These are phyloP conservation scores for Ustilago sp. DNA, from an alignment of 1,284 basidiomycete genomes.

Conservation along the genomic window DNA sequence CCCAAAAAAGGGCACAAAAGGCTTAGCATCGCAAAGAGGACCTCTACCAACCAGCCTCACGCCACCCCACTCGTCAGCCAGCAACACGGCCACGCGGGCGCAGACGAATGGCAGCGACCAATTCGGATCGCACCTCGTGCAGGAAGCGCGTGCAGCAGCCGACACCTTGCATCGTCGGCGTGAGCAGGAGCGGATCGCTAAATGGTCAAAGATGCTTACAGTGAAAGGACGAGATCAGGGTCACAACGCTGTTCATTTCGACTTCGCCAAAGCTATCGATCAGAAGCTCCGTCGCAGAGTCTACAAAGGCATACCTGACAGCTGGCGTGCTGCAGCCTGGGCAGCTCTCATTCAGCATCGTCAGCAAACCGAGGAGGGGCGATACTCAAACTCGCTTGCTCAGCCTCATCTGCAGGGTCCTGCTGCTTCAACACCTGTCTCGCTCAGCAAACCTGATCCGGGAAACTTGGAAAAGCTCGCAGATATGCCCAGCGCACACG, in stretches of 20 bases:
- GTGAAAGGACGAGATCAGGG: slow-evolving; percentile 50
- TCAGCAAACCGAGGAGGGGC: slow-evolving; percentile 73
- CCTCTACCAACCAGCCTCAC: slow-evolving; percentile 13
- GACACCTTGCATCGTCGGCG: slow-evolving; percentile 31
- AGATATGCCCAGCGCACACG: slow-evolving; percentile 79
- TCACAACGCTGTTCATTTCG: slow-evolving; percentile 35
- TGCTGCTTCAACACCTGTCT: slow-evolving; percentile 3
- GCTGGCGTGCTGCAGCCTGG: slow-evolving; percentile 95
- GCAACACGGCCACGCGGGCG: not conserved
- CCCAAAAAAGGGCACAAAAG: slow-evolving; percentile 26
- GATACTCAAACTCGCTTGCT: slow-evolving; percentile 22
- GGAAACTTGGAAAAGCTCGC: slow-evolving; percentile 18
- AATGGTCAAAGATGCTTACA: slow-evolving; percentile 58
- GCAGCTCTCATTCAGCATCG: slow-evolving; percentile 74
- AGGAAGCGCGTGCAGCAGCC: slow-evolving; percentile 29
- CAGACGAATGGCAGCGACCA: slow-evolving; percentile 12
- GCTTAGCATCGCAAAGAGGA: not conserved
- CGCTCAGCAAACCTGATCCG: slow-evolving; percentile 9
- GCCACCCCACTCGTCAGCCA: not conserved
- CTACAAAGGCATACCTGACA: slow-evolving; percentile 96
- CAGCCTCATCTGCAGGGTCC: slow-evolving; percentile 17
- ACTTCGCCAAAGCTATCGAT: slow-evolving; percentile 38
- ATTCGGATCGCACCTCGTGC: slow-evolving; percentile 7
- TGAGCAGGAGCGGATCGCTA: slow-evolving; percentile 52
- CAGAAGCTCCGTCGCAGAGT: slow-evolving; percentile 75